Evolutionary conservation across 306 rosid genomes (phyloP).

Genomic region (Crotalaria pallida): DNA sequence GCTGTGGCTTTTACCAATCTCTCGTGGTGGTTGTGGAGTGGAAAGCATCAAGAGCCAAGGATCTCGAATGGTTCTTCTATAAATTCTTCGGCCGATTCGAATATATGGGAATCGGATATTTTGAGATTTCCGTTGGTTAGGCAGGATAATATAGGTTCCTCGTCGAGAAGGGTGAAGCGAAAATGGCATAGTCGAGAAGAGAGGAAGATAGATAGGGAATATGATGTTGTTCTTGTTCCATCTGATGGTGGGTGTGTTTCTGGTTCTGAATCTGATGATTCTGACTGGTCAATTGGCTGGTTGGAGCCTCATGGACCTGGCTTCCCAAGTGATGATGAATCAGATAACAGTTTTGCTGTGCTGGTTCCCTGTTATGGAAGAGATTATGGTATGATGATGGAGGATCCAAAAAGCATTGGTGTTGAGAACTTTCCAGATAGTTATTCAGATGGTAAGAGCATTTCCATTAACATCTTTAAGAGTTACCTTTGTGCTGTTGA

Average conservation of each 20-base stretch:
- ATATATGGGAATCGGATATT: conserved; percentile 63
- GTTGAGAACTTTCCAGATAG: conserved; percentile 57
- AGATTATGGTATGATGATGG: conserved; percentile 37
- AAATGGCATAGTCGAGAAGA: conserved; percentile 92
- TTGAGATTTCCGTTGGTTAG: conserved; percentile 62
- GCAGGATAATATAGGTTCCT: conserved; percentile 46
- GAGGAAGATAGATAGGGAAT: conserved; percentile 71
- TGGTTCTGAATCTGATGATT: conserved; percentile 81
- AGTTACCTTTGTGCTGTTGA: not conserved
- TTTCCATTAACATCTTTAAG: not conserved
- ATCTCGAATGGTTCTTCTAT: conserved; percentile 45
- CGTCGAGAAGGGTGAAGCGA: conserved; percentile 71
- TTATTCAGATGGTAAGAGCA: conserved; percentile 73
- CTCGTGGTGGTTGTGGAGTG: conserved; percentile 93
- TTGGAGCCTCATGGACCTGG: conserved; percentile 93
- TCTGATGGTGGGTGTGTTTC: conserved; percentile 89
- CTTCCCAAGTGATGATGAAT: conserved; percentile 71
- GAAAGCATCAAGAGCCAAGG: conserved; percentile 70
- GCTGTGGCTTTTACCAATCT: conserved; percentile 78
- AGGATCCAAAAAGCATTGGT: conserved; percentile 38
- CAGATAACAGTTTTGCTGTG: conserved; percentile 88
- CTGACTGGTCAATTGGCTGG: conserved; percentile 99
- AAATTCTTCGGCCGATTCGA: conserved; percentile 48
- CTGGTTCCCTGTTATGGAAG: conserved; percentile 86
- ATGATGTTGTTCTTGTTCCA: conserved; percentile 87